Base-by-base conservation (phyloP, 768 basidiomycete species). In the Candolleomyces eurysporus region DNA sequence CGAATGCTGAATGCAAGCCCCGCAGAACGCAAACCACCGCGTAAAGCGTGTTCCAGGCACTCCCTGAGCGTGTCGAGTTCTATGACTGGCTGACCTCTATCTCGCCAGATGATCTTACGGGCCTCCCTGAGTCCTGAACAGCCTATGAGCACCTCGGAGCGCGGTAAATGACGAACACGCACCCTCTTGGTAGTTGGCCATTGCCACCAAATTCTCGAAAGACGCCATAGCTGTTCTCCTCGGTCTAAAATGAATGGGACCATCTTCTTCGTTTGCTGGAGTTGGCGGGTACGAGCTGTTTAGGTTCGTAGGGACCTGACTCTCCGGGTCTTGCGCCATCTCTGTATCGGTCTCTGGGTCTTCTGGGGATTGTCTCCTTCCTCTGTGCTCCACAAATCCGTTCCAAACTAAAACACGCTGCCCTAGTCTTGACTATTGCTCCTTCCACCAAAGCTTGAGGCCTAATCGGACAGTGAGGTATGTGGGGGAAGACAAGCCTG, bases 201-300 rank as follows among this genome's bases (percentile, higher is more conserved):
- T 80, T 14, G 89, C 90, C 21, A 92, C 88, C 8, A 95, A 78
- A 68, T 91, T 92, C 70, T 94, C 91, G 65, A 94, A 94, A 0
- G 90, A 92, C 9, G 84, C 81, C 76, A 90, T 85, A 4, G 88
- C 83, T 26, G 26, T 26, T 39, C 78, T 76, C 51, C 75, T 79
- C 0, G 86, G 86, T 0, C 82, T 78, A 64, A 87, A 79, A 6
- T 78, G 75, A 57, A 84, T 79, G 64, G 53, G 53, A 16, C 67
- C 70, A 45, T 75, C 72, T 5, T 43, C 30, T 48, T 61, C 60
- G 48, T 61, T 26, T 2, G 48, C 11, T 17, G 60, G 60, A 16
- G 53, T 61, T 31, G 54, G 26, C 7, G 55, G 53, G 14, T 3
- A 32, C 19, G 60, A 61, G 55, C 46, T 61, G 49, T 16, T 50